Conservation (phyloP, 805 yeast species). For the Sugiyamaella valdiviana region DNA sequence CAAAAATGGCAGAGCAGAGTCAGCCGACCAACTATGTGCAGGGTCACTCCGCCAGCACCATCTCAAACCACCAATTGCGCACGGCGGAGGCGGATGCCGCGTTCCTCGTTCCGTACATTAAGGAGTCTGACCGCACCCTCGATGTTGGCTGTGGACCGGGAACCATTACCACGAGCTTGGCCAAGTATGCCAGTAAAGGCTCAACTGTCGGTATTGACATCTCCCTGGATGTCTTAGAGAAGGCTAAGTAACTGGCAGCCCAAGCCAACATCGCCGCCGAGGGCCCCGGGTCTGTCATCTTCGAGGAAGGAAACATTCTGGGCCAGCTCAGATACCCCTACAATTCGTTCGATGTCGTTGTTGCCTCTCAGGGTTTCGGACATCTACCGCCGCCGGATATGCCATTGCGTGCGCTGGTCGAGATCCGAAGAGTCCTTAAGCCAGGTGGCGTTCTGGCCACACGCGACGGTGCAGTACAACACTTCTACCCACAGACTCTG, state of each 20-base stretch:
- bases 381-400: not conserved
- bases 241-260: not conserved
- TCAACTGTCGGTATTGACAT: slow-evolving; percentile 26
- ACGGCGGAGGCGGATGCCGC: slow-evolving; percentile 29
- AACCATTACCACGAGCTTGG: slow-evolving; percentile 34
- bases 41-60: not conserved
- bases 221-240: not conserved
- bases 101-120: slow-evolving; percentile 28
- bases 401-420: not conserved
- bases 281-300: not conserved
- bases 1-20: no score
- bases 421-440: slow-evolving; percentile 1
- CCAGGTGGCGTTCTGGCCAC: slow-evolving; percentile 1
- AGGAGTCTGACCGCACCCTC: slow-evolving; percentile 27
- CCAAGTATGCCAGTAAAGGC: slow-evolving; percentile 29
- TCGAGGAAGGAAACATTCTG: not conserved
- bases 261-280: not conserved
- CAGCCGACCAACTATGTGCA: not conserved
- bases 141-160: slow-evolving; percentile 44
- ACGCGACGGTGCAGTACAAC: not conserved
- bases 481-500: not conserved
- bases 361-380: not conserved
- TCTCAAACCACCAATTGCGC: slow-evolving; percentile 32
- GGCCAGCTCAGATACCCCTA: not conserved
- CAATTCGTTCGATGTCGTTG: not conserved